Conservation (phyloP, 768 basidiomycete species). For the Amanita muscaria region DNA sequence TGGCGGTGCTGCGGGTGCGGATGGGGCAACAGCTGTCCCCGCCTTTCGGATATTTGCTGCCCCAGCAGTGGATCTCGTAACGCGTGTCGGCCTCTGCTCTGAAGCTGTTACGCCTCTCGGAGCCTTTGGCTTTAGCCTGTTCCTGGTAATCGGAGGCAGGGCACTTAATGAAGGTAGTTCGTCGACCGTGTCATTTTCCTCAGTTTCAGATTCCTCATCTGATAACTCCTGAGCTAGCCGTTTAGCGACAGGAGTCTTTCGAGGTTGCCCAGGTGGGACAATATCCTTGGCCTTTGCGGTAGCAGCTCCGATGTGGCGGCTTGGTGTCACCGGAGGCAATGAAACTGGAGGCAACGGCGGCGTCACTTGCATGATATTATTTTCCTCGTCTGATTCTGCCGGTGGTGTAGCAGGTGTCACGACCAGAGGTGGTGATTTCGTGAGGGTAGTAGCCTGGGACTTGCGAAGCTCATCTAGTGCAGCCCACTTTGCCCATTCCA, state of each 20-base stretch:
- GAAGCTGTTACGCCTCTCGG: conserved; percentile 47
- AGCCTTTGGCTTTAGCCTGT: conserved; percentile 28
- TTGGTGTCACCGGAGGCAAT: conserved; percentile 74
- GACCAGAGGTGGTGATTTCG: conserved; percentile 30
- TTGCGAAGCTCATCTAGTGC: conserved; percentile 73
- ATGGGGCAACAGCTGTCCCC: conserved; percentile 24
- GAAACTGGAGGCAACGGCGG: conserved; percentile 24
- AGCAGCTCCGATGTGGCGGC: conserved; percentile 63
- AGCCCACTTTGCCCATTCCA: conserved; percentile 92
- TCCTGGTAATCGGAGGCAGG: conserved; percentile 26
- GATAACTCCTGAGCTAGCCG: conserved; percentile 60
- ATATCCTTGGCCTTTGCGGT: conserved; percentile 64
- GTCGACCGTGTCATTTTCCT: conserved; percentile 43
- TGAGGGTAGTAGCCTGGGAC: conserved; percentile 29
- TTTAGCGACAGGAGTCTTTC: conserved; percentile 80
- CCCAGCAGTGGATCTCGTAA: conserved; percentile 62
- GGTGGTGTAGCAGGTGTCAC: conserved; percentile 76
- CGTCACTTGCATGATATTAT: conserved; percentile 35
- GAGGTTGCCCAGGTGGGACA: conserved; percentile 73
- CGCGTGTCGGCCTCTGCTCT: conserved; percentile 65
- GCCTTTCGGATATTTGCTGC: conserved; percentile 47
- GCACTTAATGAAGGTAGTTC: conserved; percentile 54
- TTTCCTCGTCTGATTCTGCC: conserved; percentile 61
- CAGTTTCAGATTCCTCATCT: conserved; percentile 47
- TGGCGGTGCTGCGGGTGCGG: conserved; percentile 21